Base-by-base conservation (phyloP, 2,329 filamentous ascomycete species). In the Pseudomassariella vexata region DNA sequence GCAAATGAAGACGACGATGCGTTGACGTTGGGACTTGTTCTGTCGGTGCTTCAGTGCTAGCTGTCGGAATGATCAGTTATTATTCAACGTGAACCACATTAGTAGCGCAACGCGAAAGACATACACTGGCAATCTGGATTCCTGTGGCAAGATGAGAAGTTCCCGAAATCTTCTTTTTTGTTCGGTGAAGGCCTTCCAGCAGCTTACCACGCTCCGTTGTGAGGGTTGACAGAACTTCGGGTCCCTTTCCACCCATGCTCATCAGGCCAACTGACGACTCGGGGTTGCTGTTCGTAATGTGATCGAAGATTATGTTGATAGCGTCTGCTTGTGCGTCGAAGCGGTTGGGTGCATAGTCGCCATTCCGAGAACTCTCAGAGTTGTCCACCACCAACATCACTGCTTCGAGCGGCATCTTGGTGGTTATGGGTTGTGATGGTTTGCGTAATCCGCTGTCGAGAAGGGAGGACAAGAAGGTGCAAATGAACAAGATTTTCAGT, bases 331-430 rank as follows among this genome's bases (percentile, higher is more conserved):
- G 92, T 49, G 92, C 88, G 65, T 95, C 88, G 73, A 89, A 98
- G 63, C 92, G 80, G 47, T 89, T 94, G 37, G 92, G 90, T 55
- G 85, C 84, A 60, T 73, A 75, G 62, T 98, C 92, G 57, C 94
- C 92, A 66, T 98, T 98, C 59, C 92, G 81, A 70, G 87, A 94
- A 68, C 85, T 89, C 70, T 98, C 92, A 70, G 89, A 95, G 74
- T 96, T 98, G 76, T 98, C 92, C 55, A 96, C 87, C 74, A 96
- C 82, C 63, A 98, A 86, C 89, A 98, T 96, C 43, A 94, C 94
- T 68, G 92, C 94, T 80, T 98, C 92, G 65, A 98, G 82, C 66
- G 82, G 85, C 92, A 98, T 98, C 56, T 73, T 89, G 79, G 61
- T 51, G 44, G 29, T 17, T 30, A 25, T 37, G 36, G 15, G 30